Percentiles rank a stretch among this genome's conserved stretches.
Evolutionary conservation across 495 filamentous ascomycete species (phyloP).

Genomic region (Aspergillus campestris): DNA sequence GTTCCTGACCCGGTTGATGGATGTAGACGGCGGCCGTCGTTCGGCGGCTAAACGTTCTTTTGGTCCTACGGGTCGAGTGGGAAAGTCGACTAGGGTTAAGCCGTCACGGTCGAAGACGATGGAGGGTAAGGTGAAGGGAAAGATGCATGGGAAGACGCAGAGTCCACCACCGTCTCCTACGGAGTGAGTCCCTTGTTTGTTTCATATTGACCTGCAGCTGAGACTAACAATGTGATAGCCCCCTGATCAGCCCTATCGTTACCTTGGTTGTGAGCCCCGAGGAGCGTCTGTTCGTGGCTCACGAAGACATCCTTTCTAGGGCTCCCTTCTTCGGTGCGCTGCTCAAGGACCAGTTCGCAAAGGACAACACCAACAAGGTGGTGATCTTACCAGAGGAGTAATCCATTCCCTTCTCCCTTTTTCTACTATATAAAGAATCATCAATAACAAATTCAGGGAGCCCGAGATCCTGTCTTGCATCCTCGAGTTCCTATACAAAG

Average conservation of each 20-base stretch:
- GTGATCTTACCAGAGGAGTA: constrained; percentile 54
- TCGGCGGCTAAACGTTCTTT: constrained; percentile 58
- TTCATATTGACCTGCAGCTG: constrained; percentile 4
- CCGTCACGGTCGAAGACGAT: constrained; percentile 49
- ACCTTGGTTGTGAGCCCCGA: constrained; percentile 74
- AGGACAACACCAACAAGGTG: constrained; percentile 46
- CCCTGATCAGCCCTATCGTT: constrained; percentile 68
- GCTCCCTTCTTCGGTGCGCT: constrained; percentile 51
- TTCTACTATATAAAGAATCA: not conserved
- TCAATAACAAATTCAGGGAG: constrained; percentile 28
- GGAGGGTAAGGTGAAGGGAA: constrained; percentile 62
- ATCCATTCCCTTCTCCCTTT: not conserved
- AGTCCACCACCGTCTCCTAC: constrained; percentile 30
- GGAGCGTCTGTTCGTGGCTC: constrained; percentile 67
- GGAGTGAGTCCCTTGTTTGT: not conserved
- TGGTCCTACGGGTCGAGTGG: constrained; percentile 62
- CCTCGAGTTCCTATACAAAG: constrained; percentile 65
- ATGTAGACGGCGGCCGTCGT: constrained; percentile 3
- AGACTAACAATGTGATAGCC: constrained; percentile 20
- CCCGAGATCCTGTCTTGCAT: constrained; percentile 58
- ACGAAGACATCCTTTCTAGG: constrained; percentile 55
- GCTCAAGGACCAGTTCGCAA: constrained; percentile 49
- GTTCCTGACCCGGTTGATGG: constrained; percentile 14
- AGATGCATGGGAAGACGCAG: constrained; percentile 58
- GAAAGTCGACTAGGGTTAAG: constrained; percentile 60